A percentile compares a stretch with the other conserved stretches of the same genome.
Evolutionary conservation across 148 eudicot species (phyloP).

Genomic region (Cornus florida): DNA sequence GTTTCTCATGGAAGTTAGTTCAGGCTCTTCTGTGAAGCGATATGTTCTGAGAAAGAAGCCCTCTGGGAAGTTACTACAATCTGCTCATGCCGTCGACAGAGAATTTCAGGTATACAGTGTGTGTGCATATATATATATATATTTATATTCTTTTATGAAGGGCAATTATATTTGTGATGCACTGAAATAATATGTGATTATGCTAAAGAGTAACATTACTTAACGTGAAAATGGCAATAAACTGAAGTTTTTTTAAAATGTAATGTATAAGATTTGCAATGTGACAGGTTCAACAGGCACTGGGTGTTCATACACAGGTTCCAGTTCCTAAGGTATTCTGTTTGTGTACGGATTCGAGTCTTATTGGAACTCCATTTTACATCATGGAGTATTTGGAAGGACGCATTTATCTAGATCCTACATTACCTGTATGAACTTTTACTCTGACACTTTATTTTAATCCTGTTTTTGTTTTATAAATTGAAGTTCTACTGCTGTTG

Average conservation of each 20-base stretch:
- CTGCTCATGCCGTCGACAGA: slow-evolving; percentile 99
- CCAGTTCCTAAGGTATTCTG: slow-evolving; percentile 93
- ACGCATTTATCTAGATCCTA: slow-evolving; percentile 75
- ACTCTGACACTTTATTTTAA: not conserved
- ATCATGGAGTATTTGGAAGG: slow-evolving; percentile 97
- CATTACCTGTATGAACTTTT: slow-evolving; percentile 59
- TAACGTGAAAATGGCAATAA: too few species aligned
- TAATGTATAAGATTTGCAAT: not conserved
- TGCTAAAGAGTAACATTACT: too few species aligned
- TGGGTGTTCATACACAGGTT: slow-evolving; percentile 67
- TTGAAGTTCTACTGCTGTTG: not conserved
- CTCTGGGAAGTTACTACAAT: slow-evolving; percentile 72
- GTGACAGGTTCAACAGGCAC: slow-evolving; percentile 74
- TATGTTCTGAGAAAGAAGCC: slow-evolving; percentile 96
- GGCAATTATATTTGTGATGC: too few species aligned
- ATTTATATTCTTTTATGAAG: too few species aligned
- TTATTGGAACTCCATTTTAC: slow-evolving; percentile 94
- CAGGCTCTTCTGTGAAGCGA: slow-evolving; percentile 38
- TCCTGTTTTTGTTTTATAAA: not conserved
- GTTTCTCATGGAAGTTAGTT: slow-evolving; percentile 62
- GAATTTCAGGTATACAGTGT: slow-evolving; percentile 63
- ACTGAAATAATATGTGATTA: too few species aligned
- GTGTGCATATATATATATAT: not conserved
- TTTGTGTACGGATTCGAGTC: slow-evolving; percentile 74
- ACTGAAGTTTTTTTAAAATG: not conserved